phyloP scores from a whole-genome alignment of 169 alveolate genomes.

The Cryptosporidium andersoni region DNA sequence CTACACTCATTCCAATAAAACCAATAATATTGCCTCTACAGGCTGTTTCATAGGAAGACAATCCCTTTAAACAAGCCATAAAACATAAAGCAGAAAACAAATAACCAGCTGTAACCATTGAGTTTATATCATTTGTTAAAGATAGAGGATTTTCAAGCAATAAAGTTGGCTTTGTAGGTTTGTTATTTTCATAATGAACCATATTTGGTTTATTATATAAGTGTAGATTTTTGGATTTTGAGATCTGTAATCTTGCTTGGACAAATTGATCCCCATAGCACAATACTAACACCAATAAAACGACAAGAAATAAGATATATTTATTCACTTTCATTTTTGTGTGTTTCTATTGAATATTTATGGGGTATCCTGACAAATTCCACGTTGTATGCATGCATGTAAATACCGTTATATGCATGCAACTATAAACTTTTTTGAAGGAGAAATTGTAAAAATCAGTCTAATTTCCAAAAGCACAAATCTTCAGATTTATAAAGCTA shows the following conservation, averaged over 20 bases:
- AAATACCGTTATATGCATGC: background rate
- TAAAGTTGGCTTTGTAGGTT: background rate
- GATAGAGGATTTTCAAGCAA: background rate
- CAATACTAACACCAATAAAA: no score
- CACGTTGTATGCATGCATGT: background rate
- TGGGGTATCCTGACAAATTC: background rate
- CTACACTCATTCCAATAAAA: slow-evolving; percentile 63
- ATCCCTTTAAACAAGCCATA: slow-evolving; percentile 58
- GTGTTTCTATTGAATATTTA: background rate
- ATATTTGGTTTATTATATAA: background rate
- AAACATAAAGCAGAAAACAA: slow-evolving; percentile 68
- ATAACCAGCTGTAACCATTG: slow-evolving; percentile 40
- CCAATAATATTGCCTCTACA: slow-evolving; percentile 70
- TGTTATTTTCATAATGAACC: background rate
- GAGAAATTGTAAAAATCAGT: background rate
- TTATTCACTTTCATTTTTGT: background rate
- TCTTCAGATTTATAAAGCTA: slow-evolving; percentile 11
- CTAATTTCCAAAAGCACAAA: background rate
- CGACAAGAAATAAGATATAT: background rate
- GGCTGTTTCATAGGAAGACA: slow-evolving; percentile 56
- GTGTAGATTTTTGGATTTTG: no score
- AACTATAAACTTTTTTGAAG: background rate
- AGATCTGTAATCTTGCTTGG: no score
- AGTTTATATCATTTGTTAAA: slow-evolving; percentile 2
- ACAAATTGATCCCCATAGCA: no score